Evolutionary conservation across 306 rosid genomes (phyloP).

Genomic region (Notholithocarpus densiflorus): DNA sequence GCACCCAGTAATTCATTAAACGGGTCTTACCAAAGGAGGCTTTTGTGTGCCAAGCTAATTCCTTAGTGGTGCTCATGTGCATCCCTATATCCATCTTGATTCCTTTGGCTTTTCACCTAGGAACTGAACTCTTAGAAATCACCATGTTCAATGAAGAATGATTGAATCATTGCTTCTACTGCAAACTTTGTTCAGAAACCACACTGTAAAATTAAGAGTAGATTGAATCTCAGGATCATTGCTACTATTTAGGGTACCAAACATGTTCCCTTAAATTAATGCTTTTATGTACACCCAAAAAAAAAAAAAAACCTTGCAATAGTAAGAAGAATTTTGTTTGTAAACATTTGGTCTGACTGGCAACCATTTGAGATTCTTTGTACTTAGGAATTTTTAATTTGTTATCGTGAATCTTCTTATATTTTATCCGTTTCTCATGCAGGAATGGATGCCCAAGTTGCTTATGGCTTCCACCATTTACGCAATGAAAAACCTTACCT

Average conservation of each 20-base stretch:
- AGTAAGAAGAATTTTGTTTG: not conserved
- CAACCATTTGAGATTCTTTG: not conserved
- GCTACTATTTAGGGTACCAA: not conserved
- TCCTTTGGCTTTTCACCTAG: not conserved
- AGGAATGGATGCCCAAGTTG: conserved; percentile 99
- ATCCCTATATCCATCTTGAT: not conserved
- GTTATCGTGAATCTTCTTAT: not conserved
- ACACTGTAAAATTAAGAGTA: too few relatives aligned
- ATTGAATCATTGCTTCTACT: not conserved
- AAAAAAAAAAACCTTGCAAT: not conserved
- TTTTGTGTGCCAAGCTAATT: not conserved
- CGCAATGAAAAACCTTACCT: conserved; percentile 89
- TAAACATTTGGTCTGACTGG: conserved; percentile 7
- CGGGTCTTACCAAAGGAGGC: not conserved
- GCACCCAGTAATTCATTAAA: not conserved
- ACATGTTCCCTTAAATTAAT: conserved; percentile 15
- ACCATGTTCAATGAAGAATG: not conserved
- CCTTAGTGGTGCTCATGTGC: not conserved
- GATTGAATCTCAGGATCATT: not conserved
- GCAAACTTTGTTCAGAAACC: not conserved
- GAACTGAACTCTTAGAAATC: not conserved
- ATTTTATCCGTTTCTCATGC: conserved; percentile 29
- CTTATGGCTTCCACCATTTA: conserved; percentile 92
- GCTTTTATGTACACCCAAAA: not conserved
- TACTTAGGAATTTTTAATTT: conserved; percentile 9